These are phyloP conservation scores for Cucurbitaria berberidis DNA, from an alignment of 2,329 filamentous ascomycete species.

Conservation along the genomic window DNA sequence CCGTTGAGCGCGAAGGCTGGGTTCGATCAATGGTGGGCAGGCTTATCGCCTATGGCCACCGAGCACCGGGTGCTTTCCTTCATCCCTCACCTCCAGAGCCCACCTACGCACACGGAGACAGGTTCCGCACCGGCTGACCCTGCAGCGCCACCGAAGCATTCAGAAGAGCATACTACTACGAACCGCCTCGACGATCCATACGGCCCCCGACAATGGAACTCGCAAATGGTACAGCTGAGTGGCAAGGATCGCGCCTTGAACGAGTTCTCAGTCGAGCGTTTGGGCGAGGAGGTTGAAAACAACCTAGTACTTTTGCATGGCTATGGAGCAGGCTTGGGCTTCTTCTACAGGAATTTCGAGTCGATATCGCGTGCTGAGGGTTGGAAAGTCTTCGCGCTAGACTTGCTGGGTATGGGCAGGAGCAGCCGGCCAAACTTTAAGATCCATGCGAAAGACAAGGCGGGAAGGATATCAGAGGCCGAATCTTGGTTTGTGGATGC, in stretches of 20 bases:
- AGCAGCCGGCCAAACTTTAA: slow-evolving; percentile 83
- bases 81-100: slow-evolving; percentile 80
- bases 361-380: slow-evolving; percentile 76
- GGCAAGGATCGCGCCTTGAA: slow-evolving; percentile 89
- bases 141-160: slow-evolving; percentile 40
- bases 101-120: slow-evolving; percentile 71
- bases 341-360: slow-evolving; percentile 99
- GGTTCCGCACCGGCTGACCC: slow-evolving; percentile 58
- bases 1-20: slow-evolving; percentile 91
- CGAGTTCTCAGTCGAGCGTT: slow-evolving; percentile 87
- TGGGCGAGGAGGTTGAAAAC: slow-evolving; percentile 79
- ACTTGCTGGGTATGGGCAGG: slow-evolving; percentile 93
- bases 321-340: slow-evolving; percentile 93
- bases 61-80: slow-evolving; percentile 88
- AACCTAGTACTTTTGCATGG: slow-evolving; percentile 95
- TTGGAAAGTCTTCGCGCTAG: slow-evolving; percentile 92
- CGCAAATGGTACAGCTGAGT: slow-evolving; percentile 79
- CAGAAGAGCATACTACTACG: slow-evolving; percentile 55
- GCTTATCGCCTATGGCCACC: slow-evolving; percentile 78
- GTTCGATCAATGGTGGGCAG: slow-evolving; percentile 76
- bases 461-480: slow-evolving; percentile 83
- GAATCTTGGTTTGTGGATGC: slow-evolving; percentile 97
- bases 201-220: slow-evolving; percentile 84
- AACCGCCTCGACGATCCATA: slow-evolving; percentile 70
- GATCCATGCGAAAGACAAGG: slow-evolving; percentile 79